These are phyloP conservation scores for Marasmius sp. DNA, from an alignment of 1,284 basidiomycete genomes.

Conservation along the genomic window DNA sequence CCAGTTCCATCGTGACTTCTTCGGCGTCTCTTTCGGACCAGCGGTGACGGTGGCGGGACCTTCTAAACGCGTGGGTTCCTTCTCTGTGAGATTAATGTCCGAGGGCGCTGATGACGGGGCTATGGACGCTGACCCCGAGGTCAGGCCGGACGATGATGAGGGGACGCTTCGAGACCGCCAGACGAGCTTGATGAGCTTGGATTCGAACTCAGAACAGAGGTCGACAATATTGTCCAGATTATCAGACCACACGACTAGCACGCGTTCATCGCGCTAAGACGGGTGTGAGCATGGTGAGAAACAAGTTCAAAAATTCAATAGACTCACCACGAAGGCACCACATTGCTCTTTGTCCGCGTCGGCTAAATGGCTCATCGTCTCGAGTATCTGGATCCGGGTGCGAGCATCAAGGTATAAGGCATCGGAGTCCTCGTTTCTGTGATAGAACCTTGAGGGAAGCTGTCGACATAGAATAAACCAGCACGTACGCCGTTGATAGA, in stretches of 20 bases:
- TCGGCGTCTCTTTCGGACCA: slow-evolving; percentile 20
- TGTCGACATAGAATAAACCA: background rate
- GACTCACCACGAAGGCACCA: slow-evolving; percentile 75
- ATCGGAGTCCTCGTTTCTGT: slow-evolving; percentile 49
- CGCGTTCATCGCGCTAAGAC: slow-evolving; percentile 66
- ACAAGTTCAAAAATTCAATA: background rate
- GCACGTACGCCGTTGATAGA: slow-evolving; percentile 61
- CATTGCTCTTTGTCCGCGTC: slow-evolving; percentile 81
- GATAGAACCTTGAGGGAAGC: slow-evolving; percentile 2
- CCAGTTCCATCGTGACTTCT: slow-evolving; percentile 20
- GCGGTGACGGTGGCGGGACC: slow-evolving; percentile 23
- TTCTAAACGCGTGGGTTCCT: slow-evolving; percentile 17
- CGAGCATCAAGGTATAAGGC: slow-evolving; percentile 56
- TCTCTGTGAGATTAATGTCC: slow-evolving; percentile 52
- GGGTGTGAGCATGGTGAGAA: background rate
- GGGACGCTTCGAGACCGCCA: slow-evolving; percentile 55
- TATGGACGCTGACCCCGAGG: slow-evolving; percentile 28
- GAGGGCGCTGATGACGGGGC: slow-evolving; percentile 46
- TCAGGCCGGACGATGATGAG: slow-evolving; percentile 34
- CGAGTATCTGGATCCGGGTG: slow-evolving; percentile 68
- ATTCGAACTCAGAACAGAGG: slow-evolving; percentile 65
- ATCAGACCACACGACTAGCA: slow-evolving; percentile 78
- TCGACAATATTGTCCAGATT: slow-evolving; percentile 70
- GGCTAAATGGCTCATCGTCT: slow-evolving; percentile 60
- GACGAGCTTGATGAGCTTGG: slow-evolving; percentile 78